Percentiles rank a stretch among this genome's conserved stretches.
Conservation (phyloP, 1,284 basidiomycete species). For the Melampsora larici-populina region DNA sequence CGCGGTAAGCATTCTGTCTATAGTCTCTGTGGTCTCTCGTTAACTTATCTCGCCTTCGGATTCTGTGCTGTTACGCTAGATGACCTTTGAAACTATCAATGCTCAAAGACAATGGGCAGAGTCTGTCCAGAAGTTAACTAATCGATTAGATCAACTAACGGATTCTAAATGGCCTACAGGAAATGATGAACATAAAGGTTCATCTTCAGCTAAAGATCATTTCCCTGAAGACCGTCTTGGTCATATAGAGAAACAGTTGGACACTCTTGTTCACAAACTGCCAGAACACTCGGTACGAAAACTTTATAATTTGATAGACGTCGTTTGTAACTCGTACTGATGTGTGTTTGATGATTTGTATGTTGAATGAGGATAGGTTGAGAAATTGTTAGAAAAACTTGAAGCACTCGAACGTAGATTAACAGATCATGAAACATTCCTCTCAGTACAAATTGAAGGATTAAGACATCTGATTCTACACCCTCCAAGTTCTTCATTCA, state of each 20-base stretch:
- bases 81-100: conserved; percentile 32
- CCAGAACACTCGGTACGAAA: not conserved
- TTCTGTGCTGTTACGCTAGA: not conserved
- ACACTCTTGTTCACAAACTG: conserved; percentile 19
- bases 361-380: not conserved
- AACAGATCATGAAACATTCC: conserved; percentile 30
- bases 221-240: not conserved
- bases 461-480: conserved; percentile 31
- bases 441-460: conserved; percentile 39
- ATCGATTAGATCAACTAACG: conserved; percentile 16
- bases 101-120: conserved; percentile 31
- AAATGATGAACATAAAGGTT: not conserved
- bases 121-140: conserved; percentile 18
- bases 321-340: no score
- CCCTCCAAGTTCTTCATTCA: not conserved
- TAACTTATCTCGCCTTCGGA: not conserved
- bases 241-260: conserved; percentile 22
- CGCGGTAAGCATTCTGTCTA: not conserved
- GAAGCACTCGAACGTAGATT: conserved; percentile 24
- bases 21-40: not conserved
- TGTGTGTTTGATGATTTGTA: no score
- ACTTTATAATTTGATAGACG: no score
- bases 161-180: not conserved
- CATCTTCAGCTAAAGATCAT: not conserved
- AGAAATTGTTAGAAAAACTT: conserved; percentile 23